Conservation (phyloP, 2,329 filamentous ascomycete species). For the Metarhizium robertsii region DNA sequence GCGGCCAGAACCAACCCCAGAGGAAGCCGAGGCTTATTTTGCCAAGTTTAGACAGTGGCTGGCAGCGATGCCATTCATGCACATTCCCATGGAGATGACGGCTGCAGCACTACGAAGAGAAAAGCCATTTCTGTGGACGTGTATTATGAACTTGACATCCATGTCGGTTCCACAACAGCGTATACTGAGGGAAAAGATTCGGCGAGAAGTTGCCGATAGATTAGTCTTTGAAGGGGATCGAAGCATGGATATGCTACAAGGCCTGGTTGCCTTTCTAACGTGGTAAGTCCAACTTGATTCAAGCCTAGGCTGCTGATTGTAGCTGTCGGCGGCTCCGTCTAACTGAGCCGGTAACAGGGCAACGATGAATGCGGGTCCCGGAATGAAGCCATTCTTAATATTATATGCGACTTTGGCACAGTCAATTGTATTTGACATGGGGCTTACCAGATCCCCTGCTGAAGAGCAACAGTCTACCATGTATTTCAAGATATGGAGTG, state of each 20-base stretch:
- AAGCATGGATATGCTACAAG: constrained; percentile 41
- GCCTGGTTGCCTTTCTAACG: constrained; percentile 27
- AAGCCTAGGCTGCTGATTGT: background rate
- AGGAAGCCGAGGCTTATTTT: constrained; percentile 30
- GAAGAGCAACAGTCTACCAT: constrained; percentile 26
- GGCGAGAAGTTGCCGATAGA: constrained; percentile 34
- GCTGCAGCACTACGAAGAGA: constrained; percentile 28
- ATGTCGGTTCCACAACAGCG: constrained; percentile 31
- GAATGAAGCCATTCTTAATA: constrained; percentile 33
- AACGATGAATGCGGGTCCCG: constrained; percentile 25
- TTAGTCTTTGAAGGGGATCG: constrained; percentile 39
- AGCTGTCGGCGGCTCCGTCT: background rate
- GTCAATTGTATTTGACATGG: constrained; percentile 35
- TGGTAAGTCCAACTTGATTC: background rate
- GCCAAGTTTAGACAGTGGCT: constrained; percentile 32
- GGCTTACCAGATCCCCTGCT: constrained; percentile 28
- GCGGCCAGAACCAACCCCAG: constrained; percentile 20
- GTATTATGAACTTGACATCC: constrained; percentile 36
- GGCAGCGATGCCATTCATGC: constrained; percentile 34
- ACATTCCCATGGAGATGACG: constrained; percentile 26
- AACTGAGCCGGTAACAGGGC: constrained; percentile 19
- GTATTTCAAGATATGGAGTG: constrained; percentile 26
- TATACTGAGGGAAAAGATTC: constrained; percentile 29
- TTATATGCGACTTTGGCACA: constrained; percentile 32
- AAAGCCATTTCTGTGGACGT: constrained; percentile 40